These are phyloP conservation scores for Cynara cardunculus DNA, from an alignment of 129 eudicot genomes.

Conservation along the genomic window DNA sequence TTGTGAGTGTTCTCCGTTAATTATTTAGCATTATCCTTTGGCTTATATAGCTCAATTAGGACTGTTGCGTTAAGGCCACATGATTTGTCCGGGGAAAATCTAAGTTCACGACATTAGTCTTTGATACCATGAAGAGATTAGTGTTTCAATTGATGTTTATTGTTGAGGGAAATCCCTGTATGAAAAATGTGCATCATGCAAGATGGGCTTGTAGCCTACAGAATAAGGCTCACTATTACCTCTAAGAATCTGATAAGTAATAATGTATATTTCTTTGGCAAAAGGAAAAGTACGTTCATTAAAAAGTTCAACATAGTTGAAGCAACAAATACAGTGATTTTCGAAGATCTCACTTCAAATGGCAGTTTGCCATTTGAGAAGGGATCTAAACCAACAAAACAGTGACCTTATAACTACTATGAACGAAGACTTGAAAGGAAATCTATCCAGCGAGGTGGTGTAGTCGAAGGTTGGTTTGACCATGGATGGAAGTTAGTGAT, in stretches of 20 bases:
- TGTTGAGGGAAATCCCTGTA: background rate
- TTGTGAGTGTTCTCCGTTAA: slow-evolving; percentile 4
- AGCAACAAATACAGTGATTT: background rate
- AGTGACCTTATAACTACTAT: too few relatives aligned
- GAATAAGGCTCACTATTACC: background rate
- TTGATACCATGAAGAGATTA: slow-evolving; percentile 8
- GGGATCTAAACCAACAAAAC: too few relatives aligned
- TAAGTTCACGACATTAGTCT: background rate
- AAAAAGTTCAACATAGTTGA: slow-evolving; percentile 6
- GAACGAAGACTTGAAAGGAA: too few relatives aligned
- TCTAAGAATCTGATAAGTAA: background rate
- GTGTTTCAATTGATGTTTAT: background rate
- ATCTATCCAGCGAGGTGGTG: too few relatives aligned
- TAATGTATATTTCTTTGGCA: background rate
- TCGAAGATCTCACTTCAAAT: background rate
- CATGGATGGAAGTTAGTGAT: too few relatives aligned
- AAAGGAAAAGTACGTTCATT: too few relatives aligned
- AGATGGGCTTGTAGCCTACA: background rate
- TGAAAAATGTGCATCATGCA: background rate
- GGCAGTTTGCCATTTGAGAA: background rate
- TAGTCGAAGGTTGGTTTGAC: too few relatives aligned
- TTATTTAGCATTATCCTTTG: background rate
- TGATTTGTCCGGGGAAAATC: background rate
- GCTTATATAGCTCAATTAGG: slow-evolving; percentile 4
- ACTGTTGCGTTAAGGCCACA: slow-evolving; percentile 5